Percentiles rank a stretch among this genome's conserved stretches.
phyloP scores from a whole-genome alignment of 2,329 filamentous ascomycete genomes.

The Fusarium pseudograminearum region DNA sequence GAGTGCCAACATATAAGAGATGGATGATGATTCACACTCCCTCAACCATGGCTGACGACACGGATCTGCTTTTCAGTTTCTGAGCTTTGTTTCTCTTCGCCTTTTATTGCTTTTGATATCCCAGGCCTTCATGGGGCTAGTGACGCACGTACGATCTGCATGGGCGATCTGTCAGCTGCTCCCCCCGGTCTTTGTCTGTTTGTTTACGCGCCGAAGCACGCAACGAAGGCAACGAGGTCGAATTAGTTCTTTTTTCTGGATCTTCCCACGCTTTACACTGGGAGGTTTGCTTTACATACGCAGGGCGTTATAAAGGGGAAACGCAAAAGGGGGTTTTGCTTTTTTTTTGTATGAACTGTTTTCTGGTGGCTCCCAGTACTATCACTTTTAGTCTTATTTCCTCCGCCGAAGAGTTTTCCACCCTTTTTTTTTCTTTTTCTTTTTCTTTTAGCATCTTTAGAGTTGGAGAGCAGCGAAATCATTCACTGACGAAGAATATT shows the following conservation, averaged over 20 bases:
- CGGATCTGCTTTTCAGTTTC: constrained; percentile 40
- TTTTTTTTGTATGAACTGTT: constrained; percentile 43
- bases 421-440: constrained; percentile 32
- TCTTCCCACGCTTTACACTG: constrained; percentile 27
- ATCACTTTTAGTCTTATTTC: constrained; percentile 41
- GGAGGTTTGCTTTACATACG: constrained; percentile 49
- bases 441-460: constrained; percentile 46
- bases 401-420: constrained; percentile 40
- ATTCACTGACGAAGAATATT: constrained; percentile 47
- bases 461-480: constrained; percentile 47
- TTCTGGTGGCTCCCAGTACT: constrained; percentile 37
- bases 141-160: constrained; percentile 62
- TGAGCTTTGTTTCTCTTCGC: constrained; percentile 26
- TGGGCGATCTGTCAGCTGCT: constrained; percentile 61
- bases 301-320: constrained; percentile 52
- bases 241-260: constrained; percentile 39
- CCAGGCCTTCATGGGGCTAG: constrained; percentile 50
- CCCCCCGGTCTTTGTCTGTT: constrained; percentile 36
- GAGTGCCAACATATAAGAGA: constrained; percentile 54
- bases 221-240: constrained; percentile 38
- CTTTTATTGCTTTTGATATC: constrained; percentile 55
- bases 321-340: constrained; percentile 40
- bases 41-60: constrained; percentile 38
- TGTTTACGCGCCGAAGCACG: constrained; percentile 37
- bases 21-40: constrained; percentile 31